phyloP scores from a whole-genome alignment of 805 yeast genomes.

The Wickerhamiella dianesei region DNA sequence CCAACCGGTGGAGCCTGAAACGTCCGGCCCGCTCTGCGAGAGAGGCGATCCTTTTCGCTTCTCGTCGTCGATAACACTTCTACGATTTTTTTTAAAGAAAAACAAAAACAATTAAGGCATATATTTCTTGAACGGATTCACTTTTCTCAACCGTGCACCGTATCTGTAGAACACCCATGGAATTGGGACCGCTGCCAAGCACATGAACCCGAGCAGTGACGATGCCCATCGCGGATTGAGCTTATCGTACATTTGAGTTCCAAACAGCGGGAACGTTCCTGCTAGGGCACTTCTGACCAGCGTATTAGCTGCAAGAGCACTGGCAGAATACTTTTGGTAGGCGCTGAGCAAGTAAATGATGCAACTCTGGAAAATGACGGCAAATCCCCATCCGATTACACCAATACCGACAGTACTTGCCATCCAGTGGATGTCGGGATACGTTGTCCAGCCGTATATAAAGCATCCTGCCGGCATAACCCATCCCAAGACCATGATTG shows the following conservation, averaged over 20 bases:
- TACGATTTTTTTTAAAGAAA: neutral
- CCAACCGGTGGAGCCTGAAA: conserved; percentile 10
- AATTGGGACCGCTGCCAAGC: conserved; percentile 32
- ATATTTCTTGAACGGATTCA: neutral
- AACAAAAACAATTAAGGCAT: no score
- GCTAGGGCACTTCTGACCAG: conserved; percentile 42
- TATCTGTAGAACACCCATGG: conserved; percentile 39
- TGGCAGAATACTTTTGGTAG: conserved; percentile 42
- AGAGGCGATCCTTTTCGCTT: conserved; percentile 5
- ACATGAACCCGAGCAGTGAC: conserved; percentile 33
- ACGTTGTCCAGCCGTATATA: conserved; percentile 48
- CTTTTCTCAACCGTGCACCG: conserved; percentile 25
- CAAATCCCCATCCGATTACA: conserved; percentile 38
- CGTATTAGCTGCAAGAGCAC: conserved; percentile 44
- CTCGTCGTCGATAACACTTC: neutral
- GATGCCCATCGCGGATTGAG: conserved; percentile 41
- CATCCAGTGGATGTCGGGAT: conserved; percentile 32
- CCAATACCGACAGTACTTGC: conserved; percentile 44
- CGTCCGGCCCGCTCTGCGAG: conserved; percentile 8
- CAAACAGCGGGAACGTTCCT: conserved; percentile 49
- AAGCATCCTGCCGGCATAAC: conserved; percentile 40
- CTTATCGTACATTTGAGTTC: conserved; percentile 41
- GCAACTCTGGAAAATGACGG: conserved; percentile 44
- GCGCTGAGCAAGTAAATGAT: conserved; percentile 48
- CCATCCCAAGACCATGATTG: conserved; percentile 35